Base-by-base conservation (phyloP, 352 stramenopile genomes). In the Peronospora belbahrii region DNA sequence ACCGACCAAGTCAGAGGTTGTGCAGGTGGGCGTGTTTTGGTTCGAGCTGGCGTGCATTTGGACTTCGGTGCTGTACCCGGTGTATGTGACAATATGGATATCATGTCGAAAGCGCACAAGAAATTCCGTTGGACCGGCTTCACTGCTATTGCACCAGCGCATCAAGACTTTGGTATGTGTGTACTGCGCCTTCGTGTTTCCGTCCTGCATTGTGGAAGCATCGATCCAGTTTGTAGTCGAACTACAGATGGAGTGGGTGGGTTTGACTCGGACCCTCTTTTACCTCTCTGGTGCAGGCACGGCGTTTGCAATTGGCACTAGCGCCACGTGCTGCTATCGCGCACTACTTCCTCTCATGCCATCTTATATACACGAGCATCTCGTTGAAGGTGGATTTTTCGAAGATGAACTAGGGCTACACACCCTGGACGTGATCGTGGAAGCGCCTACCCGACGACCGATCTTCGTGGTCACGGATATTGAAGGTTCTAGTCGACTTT, bases 401-500 rank as follows among this genome's bases (percentile, higher is more conserved):
- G 61, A 64, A 3, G 67, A 73, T 5, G 60, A 65, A 9, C 36
- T 50, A 23, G 41, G 37, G 14, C 27, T 69, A 2, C 27, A 69
- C n/a, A 56, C 47, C 2, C 52, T 71, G 24, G 56, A 61, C 9
- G 42, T 62, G 6, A 51, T 70, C 18, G 60, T 78, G 8, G 67
- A 75, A 46, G 70, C 78, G 13, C 78, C 78, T 17, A 55, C 57
- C 3, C 52, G 56, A 22, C 55, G 59, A 7, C 80, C 76, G 0
- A 62, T 92, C 20, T 92, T 92, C 49, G 77, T 92, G n/a, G 79
- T 59, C 11, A 92, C 80, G 0, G 80, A 92, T 50, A 89, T 92
- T 43, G 74, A 92, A 71, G 74, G 65, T 23, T 89, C 77, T 10
- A 92, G 70, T 33, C 57, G 55, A 15, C 59, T 92, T 18, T 92